phyloP scores from a whole-genome alignment of 495 filamentous ascomycete species.

The Rhizodiscina lignyota region DNA sequence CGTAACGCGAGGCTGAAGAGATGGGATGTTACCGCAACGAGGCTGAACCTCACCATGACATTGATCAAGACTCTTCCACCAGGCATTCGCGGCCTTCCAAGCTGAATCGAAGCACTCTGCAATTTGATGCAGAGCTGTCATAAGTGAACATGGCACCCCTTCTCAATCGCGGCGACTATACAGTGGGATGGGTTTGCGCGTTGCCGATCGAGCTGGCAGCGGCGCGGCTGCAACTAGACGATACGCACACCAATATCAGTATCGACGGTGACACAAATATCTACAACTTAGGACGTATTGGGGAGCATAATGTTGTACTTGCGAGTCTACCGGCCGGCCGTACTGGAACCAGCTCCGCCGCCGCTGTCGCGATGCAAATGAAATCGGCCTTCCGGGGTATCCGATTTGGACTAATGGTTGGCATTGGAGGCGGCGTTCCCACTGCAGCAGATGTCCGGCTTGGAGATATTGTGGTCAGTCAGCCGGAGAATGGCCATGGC shows the following conservation, averaged over 20 bases:
- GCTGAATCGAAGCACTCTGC: neutral
- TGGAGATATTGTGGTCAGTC: constrained; percentile 16
- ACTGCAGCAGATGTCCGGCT: constrained; percentile 9
- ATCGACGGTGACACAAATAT: constrained; percentile 14
- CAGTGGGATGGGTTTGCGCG: constrained; percentile 34
- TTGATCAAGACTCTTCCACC: neutral
- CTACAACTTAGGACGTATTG: constrained; percentile 23
- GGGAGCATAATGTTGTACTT: constrained; percentile 26
- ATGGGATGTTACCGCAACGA: neutral
- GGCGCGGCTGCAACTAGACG: constrained; percentile 29
- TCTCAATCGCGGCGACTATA: constrained; percentile 20
- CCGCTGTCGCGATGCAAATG: constrained; percentile 18
- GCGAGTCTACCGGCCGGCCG: constrained; percentile 23
- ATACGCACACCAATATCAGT: constrained; percentile 19
- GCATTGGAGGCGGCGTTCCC: constrained; percentile 28
- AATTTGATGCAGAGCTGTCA: neutral
- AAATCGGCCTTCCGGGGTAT: constrained; percentile 21
- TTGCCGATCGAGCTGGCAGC: constrained; percentile 28
- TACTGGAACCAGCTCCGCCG: constrained; percentile 18
- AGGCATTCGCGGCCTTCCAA: neutral
- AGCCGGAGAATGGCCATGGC: constrained; percentile 6
- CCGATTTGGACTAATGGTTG: constrained; percentile 24
- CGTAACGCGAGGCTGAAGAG: neutral
- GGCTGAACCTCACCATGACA: neutral
- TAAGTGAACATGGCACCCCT: neutral